Conservation (phyloP, 2,329 filamentous ascomycete species). For the Mollisia scopiformis region DNA sequence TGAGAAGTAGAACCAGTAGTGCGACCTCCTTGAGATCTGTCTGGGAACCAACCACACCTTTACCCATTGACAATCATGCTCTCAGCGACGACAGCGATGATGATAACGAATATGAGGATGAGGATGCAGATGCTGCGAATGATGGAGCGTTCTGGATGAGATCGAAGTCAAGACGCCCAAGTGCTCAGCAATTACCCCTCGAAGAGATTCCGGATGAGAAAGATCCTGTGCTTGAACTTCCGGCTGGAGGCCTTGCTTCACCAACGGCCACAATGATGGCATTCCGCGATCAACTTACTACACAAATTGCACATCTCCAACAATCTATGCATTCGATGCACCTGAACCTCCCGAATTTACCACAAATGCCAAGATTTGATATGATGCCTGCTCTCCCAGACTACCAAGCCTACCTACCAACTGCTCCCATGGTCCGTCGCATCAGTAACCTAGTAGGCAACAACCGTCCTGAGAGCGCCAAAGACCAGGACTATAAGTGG, state of each 20-base stretch:
- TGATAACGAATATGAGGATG: slow-evolving; percentile 42
- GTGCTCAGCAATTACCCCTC: slow-evolving; percentile 25
- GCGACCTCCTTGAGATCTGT: slow-evolving; percentile 67
- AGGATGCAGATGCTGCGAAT: slow-evolving; percentile 33
- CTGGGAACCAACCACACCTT: slow-evolving; percentile 59
- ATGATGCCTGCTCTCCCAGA: slow-evolving; percentile 67
- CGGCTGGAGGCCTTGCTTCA: slow-evolving; percentile 43
- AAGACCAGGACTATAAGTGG: slow-evolving; percentile 61
- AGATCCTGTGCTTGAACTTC: slow-evolving; percentile 30
- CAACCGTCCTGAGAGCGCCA: slow-evolving; percentile 43
- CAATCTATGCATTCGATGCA: slow-evolving; percentile 72
- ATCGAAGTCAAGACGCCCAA: slow-evolving; percentile 36
- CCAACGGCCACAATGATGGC: slow-evolving; percentile 68
- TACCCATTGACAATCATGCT: slow-evolving; percentile 37
- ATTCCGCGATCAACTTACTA: slow-evolving; percentile 72
- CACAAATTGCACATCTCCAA: slow-evolving; percentile 77
- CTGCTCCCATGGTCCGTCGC: slow-evolving; percentile 66
- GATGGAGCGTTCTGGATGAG: slow-evolving; percentile 39
- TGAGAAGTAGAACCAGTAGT: slow-evolving; percentile 66
- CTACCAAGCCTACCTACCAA: slow-evolving; percentile 69
- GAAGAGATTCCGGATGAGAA: slow-evolving; percentile 23
- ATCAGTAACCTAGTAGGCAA: slow-evolving; percentile 71
- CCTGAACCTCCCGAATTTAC: slow-evolving; percentile 64
- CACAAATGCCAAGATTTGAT: slow-evolving; percentile 45
- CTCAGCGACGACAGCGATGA: slow-evolving; percentile 46